These are phyloP conservation scores for Aspergillus biplanus DNA, from an alignment of 495 filamentous ascomycete species.

Conservation along the genomic window DNA sequence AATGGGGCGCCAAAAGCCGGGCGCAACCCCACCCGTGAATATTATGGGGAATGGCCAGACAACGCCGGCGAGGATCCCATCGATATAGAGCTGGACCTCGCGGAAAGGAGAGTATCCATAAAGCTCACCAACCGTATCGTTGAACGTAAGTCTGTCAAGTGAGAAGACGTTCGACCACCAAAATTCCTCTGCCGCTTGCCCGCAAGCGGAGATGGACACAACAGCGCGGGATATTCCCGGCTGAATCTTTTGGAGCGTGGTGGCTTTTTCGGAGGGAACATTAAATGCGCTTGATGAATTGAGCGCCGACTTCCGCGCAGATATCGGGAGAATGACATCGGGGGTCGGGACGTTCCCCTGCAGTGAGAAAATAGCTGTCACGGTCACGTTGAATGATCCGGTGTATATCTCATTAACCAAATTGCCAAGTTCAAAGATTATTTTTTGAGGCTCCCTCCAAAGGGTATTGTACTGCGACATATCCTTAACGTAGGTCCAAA, in stretches of 20 bases:
- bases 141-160: constrained; percentile 64
- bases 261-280: constrained; percentile 67
- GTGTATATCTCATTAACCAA: constrained; percentile 76
- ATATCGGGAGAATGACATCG: constrained; percentile 75
- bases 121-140: constrained; percentile 55
- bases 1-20: constrained; percentile 81
- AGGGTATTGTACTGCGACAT: constrained; percentile 74
- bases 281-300: constrained; percentile 68
- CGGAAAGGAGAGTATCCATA: constrained; percentile 79
- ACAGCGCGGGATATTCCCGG: constrained; percentile 68
- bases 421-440: constrained; percentile 87
- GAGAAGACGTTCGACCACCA: constrained; percentile 87
- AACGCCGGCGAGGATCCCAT: constrained; percentile 76
- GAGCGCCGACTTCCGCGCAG: constrained; percentile 54
- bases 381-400: constrained; percentile 76
- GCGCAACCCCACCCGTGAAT: constrained; percentile 85
- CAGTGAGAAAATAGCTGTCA: constrained; percentile 73
- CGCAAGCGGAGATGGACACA: constrained; percentile 75
- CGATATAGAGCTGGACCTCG: constrained; percentile 80
- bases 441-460: constrained; percentile 67
- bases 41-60: constrained; percentile 86
- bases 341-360: constrained; percentile 54
- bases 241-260: constrained; percentile 58
- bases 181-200: constrained; percentile 81
- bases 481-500: constrained; percentile 81